phyloP scores from a whole-genome alignment of 345 rosid genomes.

The Gossypium anomalum region DNA sequence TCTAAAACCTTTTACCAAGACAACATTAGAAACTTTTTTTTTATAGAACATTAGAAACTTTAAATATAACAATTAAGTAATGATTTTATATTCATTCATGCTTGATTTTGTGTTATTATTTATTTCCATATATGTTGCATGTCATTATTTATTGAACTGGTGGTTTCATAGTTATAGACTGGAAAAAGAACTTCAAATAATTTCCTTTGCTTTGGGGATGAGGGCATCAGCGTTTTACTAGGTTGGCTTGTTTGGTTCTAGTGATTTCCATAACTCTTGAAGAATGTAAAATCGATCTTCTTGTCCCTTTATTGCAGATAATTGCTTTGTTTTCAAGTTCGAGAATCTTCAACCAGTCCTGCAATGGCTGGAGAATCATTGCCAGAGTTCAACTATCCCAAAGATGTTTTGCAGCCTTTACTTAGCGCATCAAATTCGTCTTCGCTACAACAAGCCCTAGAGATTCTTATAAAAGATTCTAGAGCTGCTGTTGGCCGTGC shows the following conservation, averaged over 20 bases:
- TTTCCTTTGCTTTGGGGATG: no score
- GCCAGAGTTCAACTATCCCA: background rate
- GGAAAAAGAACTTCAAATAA: no score
- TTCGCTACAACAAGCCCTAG: conserved; percentile 40
- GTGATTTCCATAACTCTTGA: background rate
- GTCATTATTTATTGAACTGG: no score
- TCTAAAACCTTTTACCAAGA: no score
- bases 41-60: no score
- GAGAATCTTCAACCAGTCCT: background rate
- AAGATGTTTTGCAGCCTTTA: conserved; percentile 38
- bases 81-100: no score
- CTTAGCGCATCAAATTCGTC: conserved; percentile 34
- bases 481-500: conserved; percentile 48
- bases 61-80: no score
- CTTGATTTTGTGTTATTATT: no score
- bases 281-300: background rate
- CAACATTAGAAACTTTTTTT: no score
- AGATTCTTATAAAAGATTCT: conserved; percentile 41
- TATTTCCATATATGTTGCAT: no score
- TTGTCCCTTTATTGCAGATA: background rate
- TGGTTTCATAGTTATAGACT: no score
- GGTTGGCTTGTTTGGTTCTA: background rate
- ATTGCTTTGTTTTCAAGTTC: background rate
- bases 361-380: conserved; percentile 4
- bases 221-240: no score